Base-by-base conservation (phyloP, 768 basidiomycete species). In the Macrolepiota fuliginosa region DNA sequence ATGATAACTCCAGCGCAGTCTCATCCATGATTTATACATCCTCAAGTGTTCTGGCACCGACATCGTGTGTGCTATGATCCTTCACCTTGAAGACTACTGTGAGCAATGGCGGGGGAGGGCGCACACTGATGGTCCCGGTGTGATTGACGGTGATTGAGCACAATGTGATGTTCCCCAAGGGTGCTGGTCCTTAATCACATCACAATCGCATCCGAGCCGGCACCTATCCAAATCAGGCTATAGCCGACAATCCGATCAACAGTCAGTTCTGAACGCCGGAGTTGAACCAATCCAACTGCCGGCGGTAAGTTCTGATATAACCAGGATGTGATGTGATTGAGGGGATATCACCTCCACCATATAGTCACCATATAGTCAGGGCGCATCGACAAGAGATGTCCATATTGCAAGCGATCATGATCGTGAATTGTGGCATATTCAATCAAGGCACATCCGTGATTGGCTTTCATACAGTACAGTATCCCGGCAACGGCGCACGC, bases 101-200 rank as follows among this genome's bases (percentile, higher is more conserved):
- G 54, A 55, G 39, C 37, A 29, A 35, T 56, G 55, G 37, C 39
- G 55, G 39, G 55, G 39, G 55, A 45, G 39, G 19, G 55, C 55
- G 52, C 50, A 45, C 39, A 32, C 13, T 29, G 39, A 40, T 25
- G 15, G 24, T 35, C 22, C 17, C n/a, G n/a, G n/a, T n/a, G n/a
- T n/a, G 19, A 35, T 56, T n/a, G n/a, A n/a, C n/a, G n/a, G 55
- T 56, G 55, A 56, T 56, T 45, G 13, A 36, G n/a, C 29, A 17
- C 10, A 78, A 17, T 54, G 36, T 52, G 50, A 53, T 37, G 1
- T 29, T n/a, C 7, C 0, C 25, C 39, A 45, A 56, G 55, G 55
- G 55, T 2, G 35, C n/a, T 25, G 24, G 27, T 53, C 2, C 10
- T n/a, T 29, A 53, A 35, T n/a, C 51, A 53, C 25, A 32, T 53